Percentiles rank a stretch among this genome's conserved stretches.
Conservation (phyloP, 768 basidiomycete species). For the Suillus cothurnatus region DNA sequence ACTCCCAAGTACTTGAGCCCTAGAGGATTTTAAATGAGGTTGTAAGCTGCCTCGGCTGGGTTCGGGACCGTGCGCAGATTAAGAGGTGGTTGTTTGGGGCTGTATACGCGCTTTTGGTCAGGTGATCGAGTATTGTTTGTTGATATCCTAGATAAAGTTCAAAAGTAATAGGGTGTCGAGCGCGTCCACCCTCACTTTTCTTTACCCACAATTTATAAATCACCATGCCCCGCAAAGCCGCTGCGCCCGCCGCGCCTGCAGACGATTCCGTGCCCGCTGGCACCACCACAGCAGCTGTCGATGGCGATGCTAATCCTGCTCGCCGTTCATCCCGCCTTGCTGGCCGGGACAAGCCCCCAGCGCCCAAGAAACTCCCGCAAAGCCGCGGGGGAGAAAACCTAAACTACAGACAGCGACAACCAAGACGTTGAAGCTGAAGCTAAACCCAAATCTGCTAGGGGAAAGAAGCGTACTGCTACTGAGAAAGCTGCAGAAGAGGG, state of each 20-base stretch:
- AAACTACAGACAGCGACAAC: conserved; percentile 28
- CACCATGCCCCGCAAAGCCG: conserved; percentile 73
- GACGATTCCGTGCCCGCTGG: conserved; percentile 16
- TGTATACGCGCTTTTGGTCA: conserved; percentile 35
- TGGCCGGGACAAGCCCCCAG: conserved; percentile 61
- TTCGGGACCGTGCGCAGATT: conserved; percentile 22
- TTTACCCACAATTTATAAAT: conserved; percentile 13
- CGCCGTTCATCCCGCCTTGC: conserved; percentile 80
- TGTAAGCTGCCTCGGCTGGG: not conserved
- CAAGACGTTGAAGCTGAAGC: conserved; percentile 48
- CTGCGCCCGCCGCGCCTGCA: conserved; percentile 43
- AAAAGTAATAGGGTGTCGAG: conserved; percentile 26
- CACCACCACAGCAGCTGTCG: conserved; percentile 21
- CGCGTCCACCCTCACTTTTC: conserved; percentile 30
- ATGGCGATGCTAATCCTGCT: conserved; percentile 42
- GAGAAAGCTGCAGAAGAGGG: conserved; percentile 42
- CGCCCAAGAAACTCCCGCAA: conserved; percentile 62
- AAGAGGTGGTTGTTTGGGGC: conserved; percentile 22
- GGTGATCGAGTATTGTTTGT: conserved; percentile 39
- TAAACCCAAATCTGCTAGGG: conserved; percentile 49
- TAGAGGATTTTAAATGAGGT: not conserved
- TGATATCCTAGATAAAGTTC: conserved; percentile 39
- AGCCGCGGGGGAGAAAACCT: conserved; percentile 55
- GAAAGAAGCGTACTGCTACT: conserved; percentile 55
- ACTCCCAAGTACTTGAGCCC: not conserved